A percentile compares a stretch with the other conserved stretches of the same genome.
These are phyloP conservation scores for Ascosphaera pollenicola DNA, from an alignment of 2,329 filamentous ascomycete genomes.

Conservation along the genomic window DNA sequence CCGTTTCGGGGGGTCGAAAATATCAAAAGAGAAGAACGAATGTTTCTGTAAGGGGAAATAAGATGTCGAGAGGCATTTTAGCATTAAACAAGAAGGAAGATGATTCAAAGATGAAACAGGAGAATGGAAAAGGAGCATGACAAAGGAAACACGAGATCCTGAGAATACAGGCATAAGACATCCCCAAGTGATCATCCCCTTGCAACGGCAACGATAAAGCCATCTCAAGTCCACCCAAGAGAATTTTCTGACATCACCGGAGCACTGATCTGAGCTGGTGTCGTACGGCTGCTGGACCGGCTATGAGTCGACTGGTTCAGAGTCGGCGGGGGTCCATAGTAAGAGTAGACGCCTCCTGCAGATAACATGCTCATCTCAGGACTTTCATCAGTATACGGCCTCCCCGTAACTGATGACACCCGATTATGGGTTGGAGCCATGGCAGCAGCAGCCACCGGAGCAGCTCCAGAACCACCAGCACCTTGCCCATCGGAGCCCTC, in stretches of 20 bases:
- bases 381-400: neutral
- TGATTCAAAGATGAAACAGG: no score
- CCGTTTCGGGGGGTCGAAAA: no score
- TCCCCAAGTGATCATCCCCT: no score
- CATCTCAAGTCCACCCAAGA: constrained; percentile 68
- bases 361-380: neutral
- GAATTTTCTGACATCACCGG: constrained; percentile 89
- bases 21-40: no score
- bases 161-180: no score
- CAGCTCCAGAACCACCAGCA: neutral
- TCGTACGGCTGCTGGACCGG: constrained; percentile 40
- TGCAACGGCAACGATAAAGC: no score
- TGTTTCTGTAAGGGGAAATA: no score
- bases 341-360: neutral
- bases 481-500: neutral
- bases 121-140: no score
- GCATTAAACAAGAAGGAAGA: no score
- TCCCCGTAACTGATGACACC: neutral
- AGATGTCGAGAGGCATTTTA: no score
- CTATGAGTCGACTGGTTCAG: neutral
- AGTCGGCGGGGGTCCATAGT: neutral
- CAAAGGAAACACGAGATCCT: no score
- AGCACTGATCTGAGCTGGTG: constrained; percentile 41
- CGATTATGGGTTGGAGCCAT: neutral
- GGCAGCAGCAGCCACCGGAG: neutral